These are phyloP conservation scores for Coleophoma eucalyptorum DNA, from an alignment of 2,329 filamentous ascomycete species.

Conservation along the genomic window DNA sequence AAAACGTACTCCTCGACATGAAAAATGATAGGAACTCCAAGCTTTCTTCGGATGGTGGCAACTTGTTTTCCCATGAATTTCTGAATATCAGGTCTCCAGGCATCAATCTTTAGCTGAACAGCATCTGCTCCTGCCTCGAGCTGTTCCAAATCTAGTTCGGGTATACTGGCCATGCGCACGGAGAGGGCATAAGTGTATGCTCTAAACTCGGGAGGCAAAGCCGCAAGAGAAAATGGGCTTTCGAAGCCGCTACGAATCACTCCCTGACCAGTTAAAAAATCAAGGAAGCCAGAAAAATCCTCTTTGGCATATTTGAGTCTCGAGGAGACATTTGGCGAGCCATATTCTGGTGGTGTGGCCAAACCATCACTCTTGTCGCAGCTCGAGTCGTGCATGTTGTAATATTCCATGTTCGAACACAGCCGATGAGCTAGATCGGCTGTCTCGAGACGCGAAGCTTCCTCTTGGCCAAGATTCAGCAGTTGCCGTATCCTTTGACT, in stretches of 20 bases:
- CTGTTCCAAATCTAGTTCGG: conserved; percentile 46
- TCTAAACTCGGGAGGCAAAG: conserved; percentile 54
- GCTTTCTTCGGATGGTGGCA: conserved; percentile 50
- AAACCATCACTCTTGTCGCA: conserved; percentile 24
- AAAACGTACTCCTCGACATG: conserved; percentile 46
- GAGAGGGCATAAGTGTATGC: conserved; percentile 66
- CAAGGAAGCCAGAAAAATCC: conserved; percentile 56
- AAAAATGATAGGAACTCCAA: conserved; percentile 53
- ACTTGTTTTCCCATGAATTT: conserved; percentile 51
- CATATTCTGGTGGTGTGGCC: conserved; percentile 35
- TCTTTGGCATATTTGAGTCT: conserved; percentile 50
- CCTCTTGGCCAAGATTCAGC: conserved; percentile 37
- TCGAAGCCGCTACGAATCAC: conserved; percentile 48
- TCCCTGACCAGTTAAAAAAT: conserved; percentile 50
- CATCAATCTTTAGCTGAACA: conserved; percentile 56
- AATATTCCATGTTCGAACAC: conserved; percentile 66
- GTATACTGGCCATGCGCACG: conserved; percentile 53
- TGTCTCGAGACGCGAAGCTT: conserved; percentile 35
- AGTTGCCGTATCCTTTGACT: conserved; percentile 54
- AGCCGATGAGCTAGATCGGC: conserved; percentile 40
- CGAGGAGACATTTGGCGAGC: conserved; percentile 40
- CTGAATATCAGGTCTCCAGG: conserved; percentile 46
- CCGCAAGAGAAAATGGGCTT: conserved; percentile 56
- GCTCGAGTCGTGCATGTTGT: conserved; percentile 40
- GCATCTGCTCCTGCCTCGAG: conserved; percentile 57